These are phyloP conservation scores for Hericium rajendrae DNA, from an alignment of 768 basidiomycete species.

Conservation along the genomic window DNA sequence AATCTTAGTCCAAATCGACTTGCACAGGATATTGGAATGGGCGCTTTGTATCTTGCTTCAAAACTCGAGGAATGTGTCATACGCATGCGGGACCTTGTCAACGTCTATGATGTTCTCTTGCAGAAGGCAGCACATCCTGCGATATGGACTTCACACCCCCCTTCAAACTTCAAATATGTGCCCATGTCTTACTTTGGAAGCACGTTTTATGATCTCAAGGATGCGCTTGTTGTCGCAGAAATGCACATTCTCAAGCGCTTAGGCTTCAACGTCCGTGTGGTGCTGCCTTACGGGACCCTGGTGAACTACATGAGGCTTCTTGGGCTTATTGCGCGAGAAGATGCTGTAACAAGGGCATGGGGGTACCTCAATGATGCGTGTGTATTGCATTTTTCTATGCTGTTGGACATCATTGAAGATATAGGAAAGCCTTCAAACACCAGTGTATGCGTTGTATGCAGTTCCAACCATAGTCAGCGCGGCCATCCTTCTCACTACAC, in stretches of 20 bases:
- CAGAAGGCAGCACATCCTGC: constrained; percentile 54
- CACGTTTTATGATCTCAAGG: constrained; percentile 91
- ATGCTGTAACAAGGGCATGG: constrained; percentile 77
- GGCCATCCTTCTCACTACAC: constrained; percentile 73
- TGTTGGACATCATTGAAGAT: constrained; percentile 1
- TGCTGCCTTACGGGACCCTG: constrained; percentile 83
- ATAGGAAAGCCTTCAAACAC: constrained; percentile 74
- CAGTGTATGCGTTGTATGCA: constrained; percentile 83
- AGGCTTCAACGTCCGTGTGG: constrained; percentile 90
- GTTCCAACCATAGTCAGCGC: constrained; percentile 86
- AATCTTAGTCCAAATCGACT: not conserved
- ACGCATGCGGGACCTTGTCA: constrained; percentile 89
- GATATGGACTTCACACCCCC: constrained; percentile 21
- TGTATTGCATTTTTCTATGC: constrained; percentile 24
- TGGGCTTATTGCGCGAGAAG: constrained; percentile 64
- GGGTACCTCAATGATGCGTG: constrained; percentile 94
- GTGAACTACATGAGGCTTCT: constrained; percentile 91
- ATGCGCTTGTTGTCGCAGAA: constrained; percentile 86
- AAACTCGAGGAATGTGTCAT: constrained; percentile 90
- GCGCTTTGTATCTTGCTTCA: constrained; percentile 79
- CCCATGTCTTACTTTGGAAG: constrained; percentile 87
- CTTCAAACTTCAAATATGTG: constrained; percentile 45
- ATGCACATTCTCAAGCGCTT: constrained; percentile 97
- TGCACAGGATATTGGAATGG: constrained; percentile 75
- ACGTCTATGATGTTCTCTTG: constrained; percentile 85